Base-by-base conservation (phyloP, 2,329 filamentous ascomycete species). In the Trichophyton mentagrophytes region DNA sequence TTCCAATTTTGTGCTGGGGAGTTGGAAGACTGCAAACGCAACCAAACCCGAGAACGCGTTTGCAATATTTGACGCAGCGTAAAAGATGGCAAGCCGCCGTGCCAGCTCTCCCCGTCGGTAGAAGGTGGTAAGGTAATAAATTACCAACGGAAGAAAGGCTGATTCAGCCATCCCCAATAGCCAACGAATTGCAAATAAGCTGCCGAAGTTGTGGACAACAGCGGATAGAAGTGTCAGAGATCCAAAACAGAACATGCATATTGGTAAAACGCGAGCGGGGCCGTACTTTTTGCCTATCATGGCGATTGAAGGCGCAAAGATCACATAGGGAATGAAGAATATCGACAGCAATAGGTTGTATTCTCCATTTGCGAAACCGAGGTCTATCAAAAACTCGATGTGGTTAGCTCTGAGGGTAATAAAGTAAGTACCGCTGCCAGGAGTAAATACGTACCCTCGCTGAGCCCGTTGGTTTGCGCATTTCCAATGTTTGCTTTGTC, bases 241-340 rank as follows among this genome's bases (percentile, higher is more conserved):
- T 6, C 86, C 86, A 68, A 89, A 89, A 44, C 71, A 77, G 64
- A 85, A 79, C 86, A 89, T 89, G 72, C 88, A 80, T 56, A 84
- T 70, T 0, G 85, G 85, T 7, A 90, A 74, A 8, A 86, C 83
- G 17, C 80, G 76, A 61, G 82, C 78, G 0, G 86, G 83, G 0
- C 85, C 85, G 67, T 79, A 86, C 63, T 81, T 84, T 74, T 88
- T 89, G 60, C 85, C 86, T 3, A 87, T 68, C 74, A 89, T 85
- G 11, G 77, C 78, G 44, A 88, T 72, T 1, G 84, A 82, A 0
- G 85, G 85, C 1, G 85, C 86, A 60, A 84, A 86, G 2, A 90
- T 68, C 40, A 89, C 86, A 69, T 87, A 89, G 0, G 87, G 87
- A 5, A 90, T 78, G 71, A 87, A 90, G 77, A 90, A 90, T 64